Evolutionary conservation across 306 rosid species (phyloP).

Genomic region (Styphnolobium japonicum): DNA sequence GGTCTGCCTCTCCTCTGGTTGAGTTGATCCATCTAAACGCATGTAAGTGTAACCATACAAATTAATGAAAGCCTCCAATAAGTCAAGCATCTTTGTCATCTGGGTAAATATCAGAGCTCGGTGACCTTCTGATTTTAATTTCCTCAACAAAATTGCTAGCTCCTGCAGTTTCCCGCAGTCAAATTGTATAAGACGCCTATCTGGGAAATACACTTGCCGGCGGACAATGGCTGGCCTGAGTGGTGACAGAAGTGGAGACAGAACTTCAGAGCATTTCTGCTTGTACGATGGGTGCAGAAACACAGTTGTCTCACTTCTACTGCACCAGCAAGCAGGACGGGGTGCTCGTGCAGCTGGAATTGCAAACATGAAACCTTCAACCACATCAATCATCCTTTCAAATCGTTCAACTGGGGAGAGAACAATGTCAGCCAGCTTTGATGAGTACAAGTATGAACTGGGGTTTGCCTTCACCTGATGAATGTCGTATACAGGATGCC

Average conservation of each 20-base stretch:
- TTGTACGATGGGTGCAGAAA: constrained; percentile 64
- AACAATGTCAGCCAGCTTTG: constrained; percentile 77
- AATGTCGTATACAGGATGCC: constrained; percentile 76
- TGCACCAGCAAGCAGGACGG: constrained; percentile 84
- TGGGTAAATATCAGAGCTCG: constrained; percentile 92
- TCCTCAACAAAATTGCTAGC: constrained; percentile 79
- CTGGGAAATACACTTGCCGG: constrained; percentile 96
- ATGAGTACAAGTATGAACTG: constrained; percentile 67
- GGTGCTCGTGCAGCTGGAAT: constrained; percentile 97
- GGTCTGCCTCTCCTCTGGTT: constrained; percentile 96
- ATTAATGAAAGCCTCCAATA: constrained; percentile 92
- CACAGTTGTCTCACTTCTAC: constrained; percentile 55
- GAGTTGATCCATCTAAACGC: constrained; percentile 98
- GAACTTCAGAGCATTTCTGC: constrained; percentile 61
- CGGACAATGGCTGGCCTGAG: constrained; percentile 94
- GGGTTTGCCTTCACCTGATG: constrained; percentile 66
- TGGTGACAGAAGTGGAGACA: constrained; percentile 78
- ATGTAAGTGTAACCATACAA: constrained; percentile 97
- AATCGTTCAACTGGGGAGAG: constrained; percentile 94
- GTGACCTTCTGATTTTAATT: constrained; percentile 88
- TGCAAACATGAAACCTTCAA: constrained; percentile 95
- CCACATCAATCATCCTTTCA: constrained; percentile 62
- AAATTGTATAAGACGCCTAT: constrained; percentile 94
- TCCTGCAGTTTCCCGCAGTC: constrained; percentile 96
- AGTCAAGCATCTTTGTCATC: constrained; percentile 98